Percentiles rank a stretch among this genome's conserved stretches.
Conservation (phyloP, 345 rosid genomes). For the Citrus sp. region DNA sequence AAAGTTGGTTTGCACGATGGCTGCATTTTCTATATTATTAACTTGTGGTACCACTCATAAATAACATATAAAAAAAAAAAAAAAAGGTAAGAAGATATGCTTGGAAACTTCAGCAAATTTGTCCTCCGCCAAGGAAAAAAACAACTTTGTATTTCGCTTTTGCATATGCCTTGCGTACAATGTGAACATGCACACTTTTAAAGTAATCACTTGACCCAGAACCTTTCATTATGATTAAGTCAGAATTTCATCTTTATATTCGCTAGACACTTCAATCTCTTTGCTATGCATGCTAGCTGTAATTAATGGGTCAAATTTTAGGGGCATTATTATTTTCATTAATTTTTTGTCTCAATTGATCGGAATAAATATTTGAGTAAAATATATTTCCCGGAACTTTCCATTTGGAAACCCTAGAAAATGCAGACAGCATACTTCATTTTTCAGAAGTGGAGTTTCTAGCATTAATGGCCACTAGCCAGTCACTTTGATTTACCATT, state of each 20-base stretch:
- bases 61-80: no score
- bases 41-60: neutral
- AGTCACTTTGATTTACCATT: neutral
- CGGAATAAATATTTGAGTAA: neutral
- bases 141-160: neutral
- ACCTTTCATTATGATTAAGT: no score
- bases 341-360: neutral
- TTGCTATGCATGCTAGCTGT: no score
- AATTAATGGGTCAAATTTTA: no score
- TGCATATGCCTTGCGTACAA: neutral
- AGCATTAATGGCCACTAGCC: conserved; percentile 28
- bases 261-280: no score
- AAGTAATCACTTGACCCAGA: neutral
- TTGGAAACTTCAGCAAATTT: neutral
- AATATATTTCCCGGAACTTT: neutral
- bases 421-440: neutral
- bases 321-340: no score
- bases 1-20: neutral
- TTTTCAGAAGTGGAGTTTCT: conserved; percentile 7
- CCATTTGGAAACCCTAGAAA: conserved; percentile 15
- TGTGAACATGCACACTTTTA: neutral
- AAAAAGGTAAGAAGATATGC: neutral
- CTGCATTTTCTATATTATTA: neutral
- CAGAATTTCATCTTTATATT: no score
- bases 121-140: neutral